Evolutionary conservation across 129 eudicot genomes (phyloP).

Genomic region (Flaveria bidentis): DNA sequence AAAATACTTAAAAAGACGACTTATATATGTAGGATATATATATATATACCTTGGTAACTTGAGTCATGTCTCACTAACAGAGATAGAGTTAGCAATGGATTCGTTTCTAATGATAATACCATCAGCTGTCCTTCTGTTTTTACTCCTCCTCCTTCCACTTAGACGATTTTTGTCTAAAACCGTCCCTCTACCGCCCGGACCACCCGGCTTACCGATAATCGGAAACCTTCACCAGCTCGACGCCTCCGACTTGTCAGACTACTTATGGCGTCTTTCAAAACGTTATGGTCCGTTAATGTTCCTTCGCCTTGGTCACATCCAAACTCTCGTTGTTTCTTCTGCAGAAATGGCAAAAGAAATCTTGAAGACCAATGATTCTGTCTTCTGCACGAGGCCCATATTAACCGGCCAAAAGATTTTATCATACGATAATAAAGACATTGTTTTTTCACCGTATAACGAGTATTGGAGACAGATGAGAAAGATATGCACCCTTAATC

Average conservation of each 20-base stretch:
- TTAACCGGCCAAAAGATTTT: constrained; percentile 13
- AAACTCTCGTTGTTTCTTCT: constrained; percentile 35
- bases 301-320: constrained; percentile 25
- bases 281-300: constrained; percentile 43
- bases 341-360: constrained; percentile 40
- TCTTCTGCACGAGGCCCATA: constrained; percentile 26
- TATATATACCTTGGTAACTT: too few species aligned
- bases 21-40: too few species aligned
- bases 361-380: constrained; percentile 35
- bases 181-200: constrained; percentile 37
- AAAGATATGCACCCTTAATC: constrained; percentile 32
- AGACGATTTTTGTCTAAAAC: background rate
- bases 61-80: too few species aligned
- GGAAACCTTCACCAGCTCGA: constrained; percentile 40
- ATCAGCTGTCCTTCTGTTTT: background rate
- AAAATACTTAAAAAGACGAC: too few species aligned
- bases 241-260: constrained; percentile 6
- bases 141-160: constrained; percentile 14
- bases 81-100: background rate
- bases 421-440: constrained; percentile 19
- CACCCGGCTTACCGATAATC: constrained; percentile 39
- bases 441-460: constrained; percentile 26
- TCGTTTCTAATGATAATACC: background rate
- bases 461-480: constrained; percentile 40
- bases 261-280: constrained; percentile 34